Conservation (phyloP, 257 asterid species). For the Solanum etuberosum region DNA sequence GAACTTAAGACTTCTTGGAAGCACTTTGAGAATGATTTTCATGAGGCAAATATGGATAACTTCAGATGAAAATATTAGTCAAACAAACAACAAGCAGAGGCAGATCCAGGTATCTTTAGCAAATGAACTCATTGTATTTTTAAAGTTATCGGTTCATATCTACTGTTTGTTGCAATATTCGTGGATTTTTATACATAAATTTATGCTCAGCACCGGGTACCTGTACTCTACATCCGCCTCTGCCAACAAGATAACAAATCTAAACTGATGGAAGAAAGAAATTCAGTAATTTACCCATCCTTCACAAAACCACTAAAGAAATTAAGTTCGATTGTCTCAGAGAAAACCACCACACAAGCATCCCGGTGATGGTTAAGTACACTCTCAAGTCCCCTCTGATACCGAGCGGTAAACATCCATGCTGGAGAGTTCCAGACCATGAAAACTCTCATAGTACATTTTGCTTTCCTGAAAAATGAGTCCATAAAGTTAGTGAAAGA, state of each 20-base stretch:
- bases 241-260: background rate
- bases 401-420: slow-evolving; percentile 88
- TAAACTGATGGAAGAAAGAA: background rate
- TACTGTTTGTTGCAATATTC: background rate
- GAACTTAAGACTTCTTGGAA: background rate
- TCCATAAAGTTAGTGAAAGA: slow-evolving; percentile 74
- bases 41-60: background rate
- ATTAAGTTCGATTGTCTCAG: slow-evolving; percentile 92
- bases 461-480: slow-evolving; percentile 61
- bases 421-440: slow-evolving; percentile 99
- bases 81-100: background rate
- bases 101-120: background rate
- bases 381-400: slow-evolving; percentile 88
- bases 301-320: slow-evolving; percentile 66
- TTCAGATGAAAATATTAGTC: background rate
- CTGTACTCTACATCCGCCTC: background rate
- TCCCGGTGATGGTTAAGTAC: slow-evolving; percentile 56
- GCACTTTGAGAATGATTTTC: background rate
- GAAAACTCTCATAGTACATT: slow-evolving; percentile 62
- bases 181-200: background rate
- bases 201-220: background rate
- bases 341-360: slow-evolving; percentile 83
- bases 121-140: background rate
- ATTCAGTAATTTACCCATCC: slow-evolving; percentile 50
- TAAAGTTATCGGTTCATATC: background rate